Percentiles rank a stretch among this genome's conserved stretches.
Evolutionary conservation across 192 early-diverging fungal genomes (phyloP).

Genomic region (Coemansia sp.): DNA sequence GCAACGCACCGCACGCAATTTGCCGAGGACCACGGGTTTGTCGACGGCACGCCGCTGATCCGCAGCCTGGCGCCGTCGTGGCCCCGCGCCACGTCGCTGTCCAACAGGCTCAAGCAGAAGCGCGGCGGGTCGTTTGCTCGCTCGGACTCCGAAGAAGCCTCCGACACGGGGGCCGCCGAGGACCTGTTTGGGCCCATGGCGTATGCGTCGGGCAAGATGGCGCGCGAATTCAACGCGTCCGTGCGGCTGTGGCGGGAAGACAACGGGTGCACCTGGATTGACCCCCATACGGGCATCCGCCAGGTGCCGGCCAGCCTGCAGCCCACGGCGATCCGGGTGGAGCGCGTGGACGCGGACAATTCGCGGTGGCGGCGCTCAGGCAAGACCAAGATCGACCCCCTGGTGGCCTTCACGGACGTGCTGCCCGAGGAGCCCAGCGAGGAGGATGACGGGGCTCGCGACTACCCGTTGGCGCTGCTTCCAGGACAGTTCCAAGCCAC

Average conservation of each 20-base stretch:
- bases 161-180: neutral
- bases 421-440: neutral
- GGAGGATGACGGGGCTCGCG: slow-evolving; percentile 6
- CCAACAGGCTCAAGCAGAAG: slow-evolving; percentile 33
- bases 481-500: slow-evolving; percentile 46
- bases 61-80: slow-evolving; percentile 38
- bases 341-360: slow-evolving; percentile 10
- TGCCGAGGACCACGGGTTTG: slow-evolving; percentile 42
- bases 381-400: slow-evolving; percentile 12
- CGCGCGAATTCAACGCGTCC: slow-evolving; percentile 44
- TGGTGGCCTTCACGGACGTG: slow-evolving; percentile 23
- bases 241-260: slow-evolving; percentile 50
- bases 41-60: slow-evolving; percentile 35
- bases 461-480: slow-evolving; percentile 45
- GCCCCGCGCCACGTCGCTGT: slow-evolving; percentile 25
- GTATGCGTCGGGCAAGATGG: slow-evolving; percentile 31
- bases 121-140: neutral
- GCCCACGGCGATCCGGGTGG: slow-evolving; percentile 25
- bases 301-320: slow-evolving; percentile 41
- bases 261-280: slow-evolving; percentile 49
- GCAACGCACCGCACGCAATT: slow-evolving; percentile 29
- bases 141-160: neutral
- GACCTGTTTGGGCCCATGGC: slow-evolving; percentile 41
- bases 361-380: slow-evolving; percentile 5
- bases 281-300: slow-evolving; percentile 50